These are phyloP conservation scores for Dothideomycetes sp. DNA, from an alignment of 2,329 filamentous ascomycete species.

Conservation along the genomic window DNA sequence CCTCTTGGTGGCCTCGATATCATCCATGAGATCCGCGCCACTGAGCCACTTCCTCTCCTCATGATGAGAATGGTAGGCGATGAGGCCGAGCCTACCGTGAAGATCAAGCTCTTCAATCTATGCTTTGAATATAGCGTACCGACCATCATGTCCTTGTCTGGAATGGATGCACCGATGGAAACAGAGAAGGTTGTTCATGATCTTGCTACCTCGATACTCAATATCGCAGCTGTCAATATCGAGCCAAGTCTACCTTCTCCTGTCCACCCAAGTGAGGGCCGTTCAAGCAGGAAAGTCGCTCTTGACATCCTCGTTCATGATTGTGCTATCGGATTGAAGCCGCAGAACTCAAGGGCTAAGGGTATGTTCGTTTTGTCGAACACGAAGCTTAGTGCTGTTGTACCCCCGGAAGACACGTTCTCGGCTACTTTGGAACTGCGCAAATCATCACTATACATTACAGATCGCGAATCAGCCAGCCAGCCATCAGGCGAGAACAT, in stretches of 20 bases:
- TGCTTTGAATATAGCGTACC: conserved; percentile 83
- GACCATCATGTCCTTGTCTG: conserved; percentile 69
- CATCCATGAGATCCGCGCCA: conserved; percentile 45
- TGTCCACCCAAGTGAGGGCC: neutral
- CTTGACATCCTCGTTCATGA: conserved; percentile 70
- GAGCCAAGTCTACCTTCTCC: neutral
- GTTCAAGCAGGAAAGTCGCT: conserved; percentile 34
- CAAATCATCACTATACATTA: conserved; percentile 72
- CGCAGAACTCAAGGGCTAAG: conserved; percentile 63
- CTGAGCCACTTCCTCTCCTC: conserved; percentile 50
- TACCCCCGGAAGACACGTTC: conserved; percentile 55
- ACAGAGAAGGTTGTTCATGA: conserved; percentile 58
- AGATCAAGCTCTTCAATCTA: conserved; percentile 75
- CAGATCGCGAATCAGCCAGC: conserved; percentile 49
- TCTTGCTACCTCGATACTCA: conserved; percentile 63
- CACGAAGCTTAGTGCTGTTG: conserved; percentile 55
- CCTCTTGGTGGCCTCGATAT: conserved; percentile 63
- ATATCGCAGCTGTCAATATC: conserved; percentile 15
- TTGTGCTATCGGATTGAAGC: conserved; percentile 76
- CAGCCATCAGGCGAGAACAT: neutral
- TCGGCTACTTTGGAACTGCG: conserved; percentile 57
- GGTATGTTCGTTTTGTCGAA: conserved; percentile 69
- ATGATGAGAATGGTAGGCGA: conserved; percentile 88
- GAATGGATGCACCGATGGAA: conserved; percentile 50
- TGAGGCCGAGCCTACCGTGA: conserved; percentile 84